Base-by-base conservation (phyloP, 768 basidiomycete species). In the Cyclocybe aegerita region DNA sequence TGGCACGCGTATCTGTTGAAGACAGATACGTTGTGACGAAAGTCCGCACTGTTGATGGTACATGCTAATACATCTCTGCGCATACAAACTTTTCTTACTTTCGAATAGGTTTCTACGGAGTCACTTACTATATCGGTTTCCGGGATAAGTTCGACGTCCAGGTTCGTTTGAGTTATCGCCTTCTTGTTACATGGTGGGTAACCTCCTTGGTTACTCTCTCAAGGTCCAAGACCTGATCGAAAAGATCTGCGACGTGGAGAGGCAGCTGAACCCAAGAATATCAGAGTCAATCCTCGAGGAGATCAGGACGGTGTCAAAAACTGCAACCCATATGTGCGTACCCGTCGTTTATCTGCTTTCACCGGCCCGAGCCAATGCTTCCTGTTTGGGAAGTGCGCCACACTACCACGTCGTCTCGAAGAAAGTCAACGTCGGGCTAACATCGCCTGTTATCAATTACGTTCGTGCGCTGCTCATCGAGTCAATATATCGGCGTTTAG, bases 71-170 rank as follows among this genome's bases (percentile, higher is more conserved):
- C 9, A 4, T 6, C 9, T 45, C 9, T 40, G 36, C 12, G 17
- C 7, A 7, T 15, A 4, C 29, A 17, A 39, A 15, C 31, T 43
- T 7, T 12, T 40, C 30, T 35, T 30, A n/a, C 37, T 30, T 29
- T 17, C 17, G 55, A 30, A 10, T 39, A 77, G 82, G 83, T 1
- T 82, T 83, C 59, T 86, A 86, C 42, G 82, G 80, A 12, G 79
- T 79, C 6, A 79, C 78, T 1, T 81, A 81, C 52, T 77, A 75
- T 46, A 66, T 80, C 39, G 86, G 85, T 1, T 88, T 83, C 68
- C 70, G 83, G n/a, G 84, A 88, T 43, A 64, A 76, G 7, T 78
- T 83, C 48, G 72, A 80, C 50, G 72, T 82, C 29, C 59, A 74
- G 57, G 71, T 76, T 30, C 10, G 62, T 31, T 7, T 7, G 7